These are phyloP conservation scores for Talaromyces liani DNA, from an alignment of 495 filamentous ascomycete genomes.

Conservation along the genomic window DNA sequence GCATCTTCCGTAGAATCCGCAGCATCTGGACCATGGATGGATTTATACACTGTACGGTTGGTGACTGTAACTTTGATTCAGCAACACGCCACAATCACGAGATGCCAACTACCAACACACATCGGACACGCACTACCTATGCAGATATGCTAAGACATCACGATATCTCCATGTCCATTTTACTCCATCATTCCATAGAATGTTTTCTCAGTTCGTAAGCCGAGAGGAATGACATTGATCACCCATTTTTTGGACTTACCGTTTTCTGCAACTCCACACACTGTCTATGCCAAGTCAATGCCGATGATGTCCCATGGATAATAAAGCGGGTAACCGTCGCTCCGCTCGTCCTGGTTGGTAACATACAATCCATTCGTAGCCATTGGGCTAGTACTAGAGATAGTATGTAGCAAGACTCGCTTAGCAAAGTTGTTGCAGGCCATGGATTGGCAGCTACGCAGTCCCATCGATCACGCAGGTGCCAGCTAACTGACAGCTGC, in stretches of 20 bases:
- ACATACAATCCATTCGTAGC: background rate
- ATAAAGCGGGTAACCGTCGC: background rate
- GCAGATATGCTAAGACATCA: background rate
- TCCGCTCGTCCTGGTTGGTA: background rate
- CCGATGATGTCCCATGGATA: background rate
- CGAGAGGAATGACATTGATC: too few species aligned
- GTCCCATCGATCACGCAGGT: background rate
- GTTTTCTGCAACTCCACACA: background rate
- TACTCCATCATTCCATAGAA: too few species aligned
- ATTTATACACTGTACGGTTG: background rate
- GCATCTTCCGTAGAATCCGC: background rate
- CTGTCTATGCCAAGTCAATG: background rate
- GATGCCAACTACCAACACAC: background rate
- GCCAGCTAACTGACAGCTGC: constrained; percentile 1
- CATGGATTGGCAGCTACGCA: background rate
- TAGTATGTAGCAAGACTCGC: background rate
- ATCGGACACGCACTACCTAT: background rate
- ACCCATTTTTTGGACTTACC: background rate
- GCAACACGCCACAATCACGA: background rate
- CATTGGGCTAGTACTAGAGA: background rate
- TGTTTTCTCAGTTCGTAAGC: too few species aligned
- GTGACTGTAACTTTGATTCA: background rate
- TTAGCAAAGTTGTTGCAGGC: background rate
- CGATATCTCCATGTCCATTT: background rate
- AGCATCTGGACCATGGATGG: background rate